phyloP scores from a whole-genome alignment of 768 basidiomycete genomes.

The Udeniomyces megalosporus region DNA sequence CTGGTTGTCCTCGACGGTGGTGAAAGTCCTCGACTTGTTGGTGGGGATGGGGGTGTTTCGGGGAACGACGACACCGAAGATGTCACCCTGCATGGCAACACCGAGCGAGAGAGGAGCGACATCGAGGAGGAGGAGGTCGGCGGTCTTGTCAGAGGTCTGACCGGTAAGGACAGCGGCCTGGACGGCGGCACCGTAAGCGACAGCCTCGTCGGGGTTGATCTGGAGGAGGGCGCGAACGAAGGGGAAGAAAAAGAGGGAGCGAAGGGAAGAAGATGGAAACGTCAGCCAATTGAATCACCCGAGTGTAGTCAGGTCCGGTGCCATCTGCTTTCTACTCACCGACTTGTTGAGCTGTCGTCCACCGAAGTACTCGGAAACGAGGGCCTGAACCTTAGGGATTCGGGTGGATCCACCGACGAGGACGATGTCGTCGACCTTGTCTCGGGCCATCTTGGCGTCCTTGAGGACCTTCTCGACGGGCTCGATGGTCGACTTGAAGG shows the following conservation, averaged over 20 bases:
- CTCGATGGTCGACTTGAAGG: slow-evolving; percentile 95
- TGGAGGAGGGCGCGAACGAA: not conserved
- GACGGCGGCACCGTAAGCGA: slow-evolving; percentile 98
- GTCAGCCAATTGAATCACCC: no score
- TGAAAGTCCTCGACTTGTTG: slow-evolving; percentile 97
- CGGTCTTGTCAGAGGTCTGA: slow-evolving; percentile 96
- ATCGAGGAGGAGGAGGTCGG: slow-evolving; percentile 94
- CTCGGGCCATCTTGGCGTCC: slow-evolving; percentile 93
- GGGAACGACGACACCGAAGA: slow-evolving; percentile 98
- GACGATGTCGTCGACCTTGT: slow-evolving; percentile 92
- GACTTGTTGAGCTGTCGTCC: slow-evolving; percentile 98
- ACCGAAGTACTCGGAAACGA: slow-evolving; percentile 97
- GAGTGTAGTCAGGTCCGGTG: no score
- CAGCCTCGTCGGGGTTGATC: slow-evolving; percentile 99
- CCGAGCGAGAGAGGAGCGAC: slow-evolving; percentile 95
- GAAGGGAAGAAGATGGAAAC: not conserved
- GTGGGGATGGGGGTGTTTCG: slow-evolving; percentile 99
- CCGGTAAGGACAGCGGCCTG: slow-evolving; percentile 98
- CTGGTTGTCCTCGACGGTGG: slow-evolving; percentile 99
- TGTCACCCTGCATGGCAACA: slow-evolving; percentile 99
- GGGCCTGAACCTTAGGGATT: slow-evolving; percentile 96
- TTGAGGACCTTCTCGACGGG: slow-evolving; percentile 98
- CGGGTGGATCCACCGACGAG: slow-evolving; percentile 98
- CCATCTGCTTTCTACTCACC: not conserved
- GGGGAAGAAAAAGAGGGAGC: not conserved